phyloP scores from a whole-genome alignment of 768 basidiomycete species.

The Astraeus odoratus region DNA sequence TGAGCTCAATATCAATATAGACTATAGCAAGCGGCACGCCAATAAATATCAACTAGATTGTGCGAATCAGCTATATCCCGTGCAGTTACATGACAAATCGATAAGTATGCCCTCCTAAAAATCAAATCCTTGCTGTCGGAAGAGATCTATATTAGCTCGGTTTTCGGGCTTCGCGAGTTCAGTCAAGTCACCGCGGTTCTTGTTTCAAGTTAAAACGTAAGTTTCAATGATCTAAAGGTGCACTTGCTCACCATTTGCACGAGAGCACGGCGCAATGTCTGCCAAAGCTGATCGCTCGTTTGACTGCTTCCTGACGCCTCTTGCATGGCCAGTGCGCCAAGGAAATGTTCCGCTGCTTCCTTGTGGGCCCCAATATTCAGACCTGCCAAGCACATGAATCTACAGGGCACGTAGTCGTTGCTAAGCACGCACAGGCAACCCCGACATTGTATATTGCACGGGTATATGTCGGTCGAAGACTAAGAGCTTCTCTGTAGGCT shows the following conservation, averaged over 20 bases:
- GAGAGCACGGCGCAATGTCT: conserved; percentile 78
- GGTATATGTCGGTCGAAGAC: conserved; percentile 90
- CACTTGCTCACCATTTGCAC: conserved; percentile 56
- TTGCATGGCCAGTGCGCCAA: conserved; percentile 78
- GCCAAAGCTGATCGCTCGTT: conserved; percentile 84
- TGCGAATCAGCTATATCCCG: neutral
- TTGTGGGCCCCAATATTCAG: conserved; percentile 92
- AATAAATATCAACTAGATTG: too few relatives aligned
- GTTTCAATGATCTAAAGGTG: neutral
- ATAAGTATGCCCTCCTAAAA: conserved; percentile 46
- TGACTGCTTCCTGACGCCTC: conserved; percentile 56
- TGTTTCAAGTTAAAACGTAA: neutral
- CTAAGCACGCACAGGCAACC: conserved; percentile 76
- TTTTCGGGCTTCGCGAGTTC: conserved; percentile 60
- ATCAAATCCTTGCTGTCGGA: conserved; percentile 83
- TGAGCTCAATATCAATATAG: too few relatives aligned
- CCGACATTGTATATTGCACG: conserved; percentile 97
- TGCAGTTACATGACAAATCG: neutral
- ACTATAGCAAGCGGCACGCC: too few relatives aligned
- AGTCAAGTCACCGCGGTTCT: conserved; percentile 81
- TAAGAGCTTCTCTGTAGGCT: conserved; percentile 85
- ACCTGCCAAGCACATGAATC: conserved; percentile 40
- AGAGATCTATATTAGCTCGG: conserved; percentile 59
- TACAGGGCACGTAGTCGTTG: neutral
- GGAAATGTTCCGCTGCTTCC: conserved; percentile 94